Evolutionary conservation across 306 rosid genomes (phyloP).

Genomic region (Cucurbita argyrosperma): DNA sequence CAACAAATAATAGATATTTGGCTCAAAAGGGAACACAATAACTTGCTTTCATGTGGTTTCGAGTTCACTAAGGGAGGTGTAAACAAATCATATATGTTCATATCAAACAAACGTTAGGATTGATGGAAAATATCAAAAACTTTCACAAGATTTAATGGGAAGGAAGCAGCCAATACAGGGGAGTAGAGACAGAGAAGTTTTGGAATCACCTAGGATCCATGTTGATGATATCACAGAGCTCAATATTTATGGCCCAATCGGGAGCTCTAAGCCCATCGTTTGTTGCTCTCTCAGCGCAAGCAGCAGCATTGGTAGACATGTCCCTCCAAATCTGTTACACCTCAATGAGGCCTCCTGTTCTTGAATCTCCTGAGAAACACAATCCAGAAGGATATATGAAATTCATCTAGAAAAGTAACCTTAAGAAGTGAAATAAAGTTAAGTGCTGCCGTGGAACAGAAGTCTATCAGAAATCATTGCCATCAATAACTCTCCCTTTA

Average conservation of each 20-base stretch:
- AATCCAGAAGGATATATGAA: not conserved
- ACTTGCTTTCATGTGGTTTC: not conserved
- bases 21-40: not conserved
- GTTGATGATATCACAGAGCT: slow-evolving; percentile 78
- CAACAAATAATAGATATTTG: not conserved
- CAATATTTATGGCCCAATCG: slow-evolving; percentile 90
- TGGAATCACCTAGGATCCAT: slow-evolving; percentile 51
- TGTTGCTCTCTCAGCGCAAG: slow-evolving; percentile 91
- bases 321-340: not conserved
- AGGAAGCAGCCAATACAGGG: not conserved
- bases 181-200: not conserved
- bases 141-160: not conserved
- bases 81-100: not conserved
- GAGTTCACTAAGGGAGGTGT: not conserved
- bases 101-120: not conserved
- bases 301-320: slow-evolving; percentile 70
- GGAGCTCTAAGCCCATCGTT: slow-evolving; percentile 85
- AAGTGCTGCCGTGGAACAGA: not conserved
- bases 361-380: not conserved
- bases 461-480: not conserved
- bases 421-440: not conserved
- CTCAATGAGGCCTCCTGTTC: not conserved
- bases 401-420: not conserved
- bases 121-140: not conserved
- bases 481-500: not conserved